Evolutionary conservation across 2,329 filamentous ascomycete species (phyloP), one percentile per base, ranked within the genome.

Genomic region (Dactylellina drechsleri): DNA sequence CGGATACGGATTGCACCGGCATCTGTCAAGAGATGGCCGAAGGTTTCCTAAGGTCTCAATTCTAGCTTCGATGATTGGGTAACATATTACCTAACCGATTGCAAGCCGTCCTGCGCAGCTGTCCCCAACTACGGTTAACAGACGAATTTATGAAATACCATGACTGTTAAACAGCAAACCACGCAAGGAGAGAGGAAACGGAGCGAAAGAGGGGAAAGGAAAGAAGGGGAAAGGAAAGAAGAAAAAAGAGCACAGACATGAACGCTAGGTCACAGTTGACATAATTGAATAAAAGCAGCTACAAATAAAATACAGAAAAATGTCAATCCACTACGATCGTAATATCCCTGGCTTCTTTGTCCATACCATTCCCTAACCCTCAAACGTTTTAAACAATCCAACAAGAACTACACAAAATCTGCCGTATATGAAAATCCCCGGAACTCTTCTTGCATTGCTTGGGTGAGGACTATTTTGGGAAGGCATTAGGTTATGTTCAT

Each of bases 381-480:
- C 23, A 23, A 23, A 23, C 4, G 23, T 4, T 23, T 7, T 8
- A 36, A 36, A 36, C 31, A 36, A 36, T 7, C 10, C 5, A 56
- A 53, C 12, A n/a, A 16, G 52, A 79, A 47, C 85, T 82, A 93
- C 76, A 91, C 90, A 83, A 96, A 96, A 82, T 97, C 93, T 75
- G 92, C 92, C 61, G 92, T 95, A 84, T 99, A 99, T 26, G 94
- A 98, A 85, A 99, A 99, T 78, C 95, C 95, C 73, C 95, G 89
- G 90, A 99, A 99, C 82, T 99, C 93, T 85, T 99, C 95, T 84
- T 99, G 95, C 93, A 98, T 98, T 50, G 93, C 92, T 85, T 98
- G 95, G 28, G 94, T 96, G 77, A 99, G 87, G 52, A 99, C 95
- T 97, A 78, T 50, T 50, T 47, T 16, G 7, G 72, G 26, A 70